Evolutionary conservation across 192 early-diverging fungal species (phyloP).

Genomic region (Helicostylum pulchrum): DNA sequence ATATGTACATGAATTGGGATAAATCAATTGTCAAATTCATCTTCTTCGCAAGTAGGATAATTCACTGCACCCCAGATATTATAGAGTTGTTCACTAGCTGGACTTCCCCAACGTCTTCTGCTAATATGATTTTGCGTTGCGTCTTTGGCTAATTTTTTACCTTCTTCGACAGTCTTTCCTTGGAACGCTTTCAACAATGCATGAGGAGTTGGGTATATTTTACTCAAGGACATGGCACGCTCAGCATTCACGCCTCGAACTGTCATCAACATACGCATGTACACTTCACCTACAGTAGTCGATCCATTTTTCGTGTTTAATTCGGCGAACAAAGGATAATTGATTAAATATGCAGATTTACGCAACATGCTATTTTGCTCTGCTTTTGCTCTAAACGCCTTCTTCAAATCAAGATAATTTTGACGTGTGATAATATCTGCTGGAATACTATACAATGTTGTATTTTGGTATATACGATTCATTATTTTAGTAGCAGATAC

Average conservation of each 20-base stretch:
- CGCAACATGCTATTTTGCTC: background rate
- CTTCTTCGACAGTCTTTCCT: constrained; percentile 35
- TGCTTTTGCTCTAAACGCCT: constrained; percentile 17
- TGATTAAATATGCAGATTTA: constrained; percentile 41
- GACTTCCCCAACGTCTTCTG: constrained; percentile 50
- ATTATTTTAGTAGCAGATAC: constrained; percentile 59
- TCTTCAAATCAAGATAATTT: constrained; percentile 52
- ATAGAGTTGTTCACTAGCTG: constrained; percentile 50
- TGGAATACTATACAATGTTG: constrained; percentile 55
- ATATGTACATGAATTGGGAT: background rate
- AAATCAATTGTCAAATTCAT: background rate
- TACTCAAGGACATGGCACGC: constrained; percentile 75
- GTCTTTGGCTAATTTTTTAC: constrained; percentile 49
- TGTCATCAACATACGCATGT: constrained; percentile 81
- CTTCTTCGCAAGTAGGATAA: background rate
- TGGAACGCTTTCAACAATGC: constrained; percentile 48
- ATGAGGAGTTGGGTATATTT: constrained; percentile 65
- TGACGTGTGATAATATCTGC: constrained; percentile 43
- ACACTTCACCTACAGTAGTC: constrained; percentile 72
- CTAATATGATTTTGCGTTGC: constrained; percentile 32
- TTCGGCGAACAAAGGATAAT: constrained; percentile 59
- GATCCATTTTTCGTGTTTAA: constrained; percentile 76
- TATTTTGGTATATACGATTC: constrained; percentile 41
- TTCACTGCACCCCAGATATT: constrained; percentile 52
- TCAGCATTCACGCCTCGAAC: constrained; percentile 80